Conservation (phyloP, 768 basidiomycete species). For the Suillus occidentalis region DNA sequence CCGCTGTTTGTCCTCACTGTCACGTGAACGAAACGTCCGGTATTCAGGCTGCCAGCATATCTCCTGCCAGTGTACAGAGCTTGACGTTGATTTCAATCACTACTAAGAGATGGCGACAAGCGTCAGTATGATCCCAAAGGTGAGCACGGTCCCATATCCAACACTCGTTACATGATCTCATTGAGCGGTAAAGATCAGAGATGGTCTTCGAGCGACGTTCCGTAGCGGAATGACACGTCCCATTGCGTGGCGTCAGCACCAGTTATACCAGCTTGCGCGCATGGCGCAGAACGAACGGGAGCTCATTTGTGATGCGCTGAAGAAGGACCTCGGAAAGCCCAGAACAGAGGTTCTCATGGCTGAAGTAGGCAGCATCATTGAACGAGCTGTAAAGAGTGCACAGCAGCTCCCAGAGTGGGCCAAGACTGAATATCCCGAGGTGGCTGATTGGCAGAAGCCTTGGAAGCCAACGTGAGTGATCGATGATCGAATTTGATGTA, state of each 20-base stretch:
- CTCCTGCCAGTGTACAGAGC: not conserved
- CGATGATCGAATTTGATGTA: not conserved
- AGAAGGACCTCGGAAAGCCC: conserved; percentile 53
- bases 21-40: not conserved
- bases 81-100: not conserved
- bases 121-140: conserved; percentile 27
- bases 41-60: not conserved
- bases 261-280: conserved; percentile 61
- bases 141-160: conserved; percentile 3
- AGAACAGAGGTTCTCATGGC: conserved; percentile 31
- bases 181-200: conserved; percentile 31
- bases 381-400: conserved; percentile 43
- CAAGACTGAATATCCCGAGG: conserved; percentile 40
- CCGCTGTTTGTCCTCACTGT: not conserved
- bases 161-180: not conserved
- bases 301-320: conserved; percentile 43
- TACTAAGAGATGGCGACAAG: conserved; percentile 11
- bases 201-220: conserved; percentile 47
- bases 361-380: conserved; percentile 48
- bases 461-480: conserved; percentile 48
- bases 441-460: conserved; percentile 40
- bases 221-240: conserved; percentile 48
- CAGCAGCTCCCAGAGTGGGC: conserved; percentile 61
- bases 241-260: conserved; percentile 60
- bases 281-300: conserved; percentile 63